Base-by-base conservation (phyloP, 2,329 filamentous ascomycete species). In the Sodiomyces alkalinus region DNA sequence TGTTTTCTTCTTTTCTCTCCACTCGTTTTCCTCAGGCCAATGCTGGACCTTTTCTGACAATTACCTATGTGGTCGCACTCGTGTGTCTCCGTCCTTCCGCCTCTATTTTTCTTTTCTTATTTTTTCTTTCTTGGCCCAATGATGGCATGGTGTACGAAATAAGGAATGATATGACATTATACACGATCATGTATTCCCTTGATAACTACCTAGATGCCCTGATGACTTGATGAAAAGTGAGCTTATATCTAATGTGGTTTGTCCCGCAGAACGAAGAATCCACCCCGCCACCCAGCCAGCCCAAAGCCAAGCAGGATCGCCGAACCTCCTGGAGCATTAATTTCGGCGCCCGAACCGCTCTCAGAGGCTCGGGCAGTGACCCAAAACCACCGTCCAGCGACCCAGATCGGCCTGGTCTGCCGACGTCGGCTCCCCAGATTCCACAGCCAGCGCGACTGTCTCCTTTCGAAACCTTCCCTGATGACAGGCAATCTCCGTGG, bases 241-340 rank as follows among this genome's bases (percentile, higher is more conserved):
- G 14, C 23, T 17, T 25, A 16, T 38, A 32, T 38, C 35, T 36
- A 36, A 34, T 44, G 45, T 37, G 29, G 22, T 43, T 43, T 45
- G 38, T 41, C 41, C 39, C 30, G 43, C 43, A 58, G 52, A 50
- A 35, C 49, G 53, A 58, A 22, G 27, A 29, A 17, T 21, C 16
- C n/a, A 18, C 27, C 21, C 41, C 48, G 37, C 43, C 48, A 32
- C 40, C 43, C 44, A 48, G 48, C 40, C 50, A 52, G 41, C 39
- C 45, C 40, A 48, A 48, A 38, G 38, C 37, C 39, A 52, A 56
- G 47, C 33, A 42, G 38, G 53, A 57, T 34, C 52, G 56, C 30
- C 55, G 58, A 30, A 46, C 49, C 27, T 63, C 60, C 15, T 64
- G 59, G 60, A 53, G 52, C 27, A 34, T 61, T 42, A 44, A 45